phyloP scores from a whole-genome alignment of 148 eudicot genomes.

The Euryodendron excelsum region DNA sequence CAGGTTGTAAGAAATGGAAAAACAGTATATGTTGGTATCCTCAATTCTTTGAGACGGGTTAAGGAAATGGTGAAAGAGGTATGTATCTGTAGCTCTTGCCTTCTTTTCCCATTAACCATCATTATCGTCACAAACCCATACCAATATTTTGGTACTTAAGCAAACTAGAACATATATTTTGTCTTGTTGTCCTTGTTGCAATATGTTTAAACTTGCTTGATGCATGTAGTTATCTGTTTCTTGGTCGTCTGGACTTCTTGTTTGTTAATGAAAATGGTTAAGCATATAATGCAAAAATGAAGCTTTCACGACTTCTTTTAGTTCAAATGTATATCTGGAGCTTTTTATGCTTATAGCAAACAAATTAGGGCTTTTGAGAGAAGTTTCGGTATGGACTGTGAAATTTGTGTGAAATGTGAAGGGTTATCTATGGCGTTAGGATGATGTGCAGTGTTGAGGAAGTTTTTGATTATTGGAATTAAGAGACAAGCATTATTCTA shows the following conservation, averaged over 20 bases:
- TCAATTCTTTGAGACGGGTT: conserved; percentile 84
- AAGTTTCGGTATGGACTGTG: background rate
- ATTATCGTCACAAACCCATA: too few relatives aligned
- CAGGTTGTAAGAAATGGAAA: conserved; percentile 67
- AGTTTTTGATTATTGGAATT: background rate
- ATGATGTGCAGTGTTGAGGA: too few relatives aligned
- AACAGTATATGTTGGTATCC: conserved; percentile 62
- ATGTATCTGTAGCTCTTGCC: background rate
- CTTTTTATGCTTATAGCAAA: background rate
- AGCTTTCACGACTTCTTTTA: background rate
- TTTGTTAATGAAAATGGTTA: background rate
- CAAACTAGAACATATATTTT: background rate
- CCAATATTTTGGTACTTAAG: background rate
- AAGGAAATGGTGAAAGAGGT: conserved; percentile 97
- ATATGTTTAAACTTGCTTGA: conserved; percentile 1
- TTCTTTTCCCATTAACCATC: background rate
- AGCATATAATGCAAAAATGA: background rate
- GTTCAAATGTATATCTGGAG: background rate
- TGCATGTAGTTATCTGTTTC: background rate
- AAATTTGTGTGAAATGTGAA: too few relatives aligned
- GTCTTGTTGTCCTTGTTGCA: background rate
- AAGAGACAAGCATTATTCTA: background rate
- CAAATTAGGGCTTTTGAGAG: background rate
- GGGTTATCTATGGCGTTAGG: too few relatives aligned
- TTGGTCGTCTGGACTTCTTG: background rate